These are phyloP conservation scores for Cladosporium halotolerans DNA, from an alignment of 2,329 filamentous ascomycete species.

Conservation along the genomic window DNA sequence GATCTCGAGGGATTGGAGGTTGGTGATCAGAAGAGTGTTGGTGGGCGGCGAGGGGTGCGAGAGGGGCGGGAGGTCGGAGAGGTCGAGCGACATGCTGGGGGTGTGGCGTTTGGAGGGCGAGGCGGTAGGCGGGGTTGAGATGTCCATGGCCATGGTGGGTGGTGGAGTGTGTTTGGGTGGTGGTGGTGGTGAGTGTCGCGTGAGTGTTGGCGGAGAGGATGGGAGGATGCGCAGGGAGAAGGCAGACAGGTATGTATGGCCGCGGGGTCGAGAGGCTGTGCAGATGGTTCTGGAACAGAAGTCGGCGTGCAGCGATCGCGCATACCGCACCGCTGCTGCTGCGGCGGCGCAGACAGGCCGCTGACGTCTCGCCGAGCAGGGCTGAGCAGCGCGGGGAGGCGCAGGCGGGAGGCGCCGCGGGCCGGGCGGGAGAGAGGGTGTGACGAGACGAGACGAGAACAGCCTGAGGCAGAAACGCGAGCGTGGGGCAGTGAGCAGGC, in stretches of 20 bases:
- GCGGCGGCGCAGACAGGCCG: no score
- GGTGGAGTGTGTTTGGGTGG: neutral
- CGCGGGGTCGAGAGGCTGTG: no score
- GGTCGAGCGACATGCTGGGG: constrained; percentile 61
- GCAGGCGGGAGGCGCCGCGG: no score
- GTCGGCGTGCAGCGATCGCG: neutral
- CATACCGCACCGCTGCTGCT: no score
- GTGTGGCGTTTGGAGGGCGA: constrained; percentile 20
- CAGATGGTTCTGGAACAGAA: neutral
- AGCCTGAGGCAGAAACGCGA: no score
- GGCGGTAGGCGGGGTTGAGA: constrained; percentile 18
- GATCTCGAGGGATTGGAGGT: constrained; percentile 65
- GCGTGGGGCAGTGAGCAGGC: no score
- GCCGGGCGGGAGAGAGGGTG: no score
- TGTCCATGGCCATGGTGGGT: constrained; percentile 15
- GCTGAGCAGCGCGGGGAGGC: no score
- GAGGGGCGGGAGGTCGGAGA: constrained; percentile 64
- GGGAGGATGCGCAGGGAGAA: neutral
- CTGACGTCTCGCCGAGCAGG: no score
- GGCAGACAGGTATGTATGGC: neutral
- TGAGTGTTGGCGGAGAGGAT: neutral
- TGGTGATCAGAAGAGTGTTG: constrained; percentile 81
- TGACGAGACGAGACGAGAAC: no score
- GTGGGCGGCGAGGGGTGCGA: constrained; percentile 66
- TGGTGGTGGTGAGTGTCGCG: neutral